These are phyloP conservation scores for Rhizophora apiculata DNA, from an alignment of 345 rosid species.

Conservation along the genomic window DNA sequence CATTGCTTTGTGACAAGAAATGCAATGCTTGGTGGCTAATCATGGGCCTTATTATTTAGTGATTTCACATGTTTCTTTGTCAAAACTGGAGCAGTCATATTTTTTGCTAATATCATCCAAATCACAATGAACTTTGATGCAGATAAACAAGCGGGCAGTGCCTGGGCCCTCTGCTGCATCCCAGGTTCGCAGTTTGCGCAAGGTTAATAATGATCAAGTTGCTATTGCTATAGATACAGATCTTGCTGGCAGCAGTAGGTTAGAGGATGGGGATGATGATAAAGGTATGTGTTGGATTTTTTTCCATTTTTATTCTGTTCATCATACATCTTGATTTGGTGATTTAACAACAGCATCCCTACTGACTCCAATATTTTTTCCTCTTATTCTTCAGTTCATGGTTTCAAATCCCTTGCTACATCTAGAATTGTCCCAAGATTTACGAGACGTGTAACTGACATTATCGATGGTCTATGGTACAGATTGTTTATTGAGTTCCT, in stretches of 20 bases:
- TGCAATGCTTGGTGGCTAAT: too few relatives aligned
- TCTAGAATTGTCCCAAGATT: conserved; percentile 80
- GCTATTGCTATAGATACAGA: conserved; percentile 76
- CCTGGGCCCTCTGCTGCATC: conserved; percentile 56
- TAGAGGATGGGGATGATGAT: conserved; percentile 91
- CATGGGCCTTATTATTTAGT: too few relatives aligned
- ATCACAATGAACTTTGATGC: conserved; percentile 20
- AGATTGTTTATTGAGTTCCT: conserved; percentile 12
- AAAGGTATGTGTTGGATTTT: conserved; percentile 50
- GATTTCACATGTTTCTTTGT: background rate
- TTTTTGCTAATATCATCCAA: background rate
- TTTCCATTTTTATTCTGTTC: background rate
- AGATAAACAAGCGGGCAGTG: conserved; percentile 71
- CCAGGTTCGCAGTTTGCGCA: conserved; percentile 86
- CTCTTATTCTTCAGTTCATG: conserved; percentile 55
- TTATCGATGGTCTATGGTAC: conserved; percentile 88
- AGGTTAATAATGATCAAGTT: conserved; percentile 82
- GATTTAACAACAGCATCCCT: background rate
- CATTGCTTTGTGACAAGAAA: too few relatives aligned
- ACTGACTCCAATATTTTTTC: background rate
- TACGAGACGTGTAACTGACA: conserved; percentile 73
- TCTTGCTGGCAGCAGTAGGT: conserved; percentile 34
- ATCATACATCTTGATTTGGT: background rate
- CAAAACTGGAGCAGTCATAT: background rate
- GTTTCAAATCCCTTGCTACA: conserved; percentile 88